Conservation (phyloP, 2,329 filamentous ascomycete genomes). For the Bipolaris zeicola region DNA sequence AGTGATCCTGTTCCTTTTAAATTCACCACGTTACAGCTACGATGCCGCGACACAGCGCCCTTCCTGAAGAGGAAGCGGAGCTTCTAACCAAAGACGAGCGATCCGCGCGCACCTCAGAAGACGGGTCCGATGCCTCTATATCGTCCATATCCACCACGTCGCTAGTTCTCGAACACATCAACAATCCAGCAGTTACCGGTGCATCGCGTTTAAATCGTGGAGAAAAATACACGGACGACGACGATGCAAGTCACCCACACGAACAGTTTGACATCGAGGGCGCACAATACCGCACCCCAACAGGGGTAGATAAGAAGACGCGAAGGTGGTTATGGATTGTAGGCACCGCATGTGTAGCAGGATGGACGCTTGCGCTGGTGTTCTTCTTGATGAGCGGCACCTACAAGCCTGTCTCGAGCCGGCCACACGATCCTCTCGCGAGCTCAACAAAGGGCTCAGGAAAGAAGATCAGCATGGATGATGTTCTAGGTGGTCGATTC, state of each 20-base stretch:
- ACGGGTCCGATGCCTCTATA: slow-evolving; percentile 59
- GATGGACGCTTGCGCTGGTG: slow-evolving; percentile 71
- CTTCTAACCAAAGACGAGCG: slow-evolving; percentile 49
- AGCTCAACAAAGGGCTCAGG: slow-evolving; percentile 66
- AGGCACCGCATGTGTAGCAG: slow-evolving; percentile 64
- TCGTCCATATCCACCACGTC: slow-evolving; percentile 86
- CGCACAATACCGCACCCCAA: slow-evolving; percentile 52
- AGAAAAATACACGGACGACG: slow-evolving; percentile 49
- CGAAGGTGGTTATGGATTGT: slow-evolving; percentile 67
- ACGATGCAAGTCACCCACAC: slow-evolving; percentile 55
- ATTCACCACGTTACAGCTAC: slow-evolving; percentile 13
- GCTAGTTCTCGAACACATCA: slow-evolving; percentile 77
- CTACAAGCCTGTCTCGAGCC: slow-evolving; percentile 68
- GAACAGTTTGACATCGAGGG: slow-evolving; percentile 57
- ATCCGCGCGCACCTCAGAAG: slow-evolving; percentile 41
- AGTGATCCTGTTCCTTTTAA: background rate
- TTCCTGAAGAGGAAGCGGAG: slow-evolving; percentile 53
- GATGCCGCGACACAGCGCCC: slow-evolving; percentile 44
- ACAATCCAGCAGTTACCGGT: slow-evolving; percentile 56
- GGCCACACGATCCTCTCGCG: slow-evolving; percentile 71
- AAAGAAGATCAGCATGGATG: slow-evolving; percentile 74
- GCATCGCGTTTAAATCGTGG: slow-evolving; percentile 33
- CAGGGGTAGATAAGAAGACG: slow-evolving; percentile 68
- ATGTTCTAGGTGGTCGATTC: slow-evolving; percentile 72
- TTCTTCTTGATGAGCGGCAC: slow-evolving; percentile 69